A percentile compares a stretch with the other conserved stretches of the same genome.
Evolutionary conservation across 768 basidiomycete genomes (phyloP).

Genomic region (Lactarius sanguifluus): DNA sequence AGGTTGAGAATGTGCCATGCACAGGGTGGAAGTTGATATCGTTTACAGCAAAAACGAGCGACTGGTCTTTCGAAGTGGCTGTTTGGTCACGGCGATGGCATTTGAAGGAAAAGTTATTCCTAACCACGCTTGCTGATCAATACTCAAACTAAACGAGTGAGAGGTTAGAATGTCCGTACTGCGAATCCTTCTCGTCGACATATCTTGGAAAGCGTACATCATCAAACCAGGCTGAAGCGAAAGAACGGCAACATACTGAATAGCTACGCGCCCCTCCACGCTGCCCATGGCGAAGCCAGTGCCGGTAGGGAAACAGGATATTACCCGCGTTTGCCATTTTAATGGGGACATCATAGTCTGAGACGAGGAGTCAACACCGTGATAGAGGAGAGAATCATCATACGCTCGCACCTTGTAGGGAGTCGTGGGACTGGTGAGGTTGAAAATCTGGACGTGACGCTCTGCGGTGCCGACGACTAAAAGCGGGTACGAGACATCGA

Average conservation of each 20-base stretch:
- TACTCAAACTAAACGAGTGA: neutral
- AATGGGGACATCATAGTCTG: slow-evolving; percentile 83
- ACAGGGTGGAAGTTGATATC: slow-evolving; percentile 55
- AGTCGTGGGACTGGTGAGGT: slow-evolving; percentile 77
- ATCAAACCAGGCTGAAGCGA: neutral
- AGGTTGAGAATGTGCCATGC: slow-evolving; percentile 51
- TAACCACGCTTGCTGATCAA: slow-evolving; percentile 14
- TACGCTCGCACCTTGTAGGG: slow-evolving; percentile 61
- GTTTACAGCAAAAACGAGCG: slow-evolving; percentile 57
- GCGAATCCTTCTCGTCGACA: slow-evolving; percentile 78
- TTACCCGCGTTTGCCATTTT: slow-evolving; percentile 90
- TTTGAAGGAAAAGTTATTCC: slow-evolving; percentile 61
- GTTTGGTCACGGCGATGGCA: slow-evolving; percentile 44
- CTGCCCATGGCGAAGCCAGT: slow-evolving; percentile 84
- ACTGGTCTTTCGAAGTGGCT: slow-evolving; percentile 40
- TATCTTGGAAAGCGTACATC: slow-evolving; percentile 49
- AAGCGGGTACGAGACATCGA: slow-evolving; percentile 78
- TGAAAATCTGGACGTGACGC: slow-evolving; percentile 86
- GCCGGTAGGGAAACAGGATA: slow-evolving; percentile 77
- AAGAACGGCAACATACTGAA: slow-evolving; percentile 67
- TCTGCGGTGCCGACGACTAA: slow-evolving; percentile 95
- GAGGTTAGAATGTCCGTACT: slow-evolving; percentile 42
- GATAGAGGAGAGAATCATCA: neutral
- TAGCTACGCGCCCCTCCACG: slow-evolving; percentile 89
- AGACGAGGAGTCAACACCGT: neutral